These are phyloP conservation scores for Candida ovalis DNA, from an alignment of 805 yeast genomes.

Conservation along the genomic window DNA sequence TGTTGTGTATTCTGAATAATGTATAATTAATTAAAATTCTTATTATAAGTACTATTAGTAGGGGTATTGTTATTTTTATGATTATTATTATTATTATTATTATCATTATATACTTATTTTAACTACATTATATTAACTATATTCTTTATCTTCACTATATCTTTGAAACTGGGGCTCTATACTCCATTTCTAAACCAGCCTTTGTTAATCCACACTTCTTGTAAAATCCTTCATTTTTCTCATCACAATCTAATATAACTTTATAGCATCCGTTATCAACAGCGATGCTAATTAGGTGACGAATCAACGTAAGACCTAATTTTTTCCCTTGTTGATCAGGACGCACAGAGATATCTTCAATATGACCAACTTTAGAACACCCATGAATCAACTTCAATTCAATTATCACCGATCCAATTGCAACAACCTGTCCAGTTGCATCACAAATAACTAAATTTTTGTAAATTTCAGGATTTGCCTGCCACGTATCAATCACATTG, in stretches of 20 bases:
- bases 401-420: slow-evolving; percentile 76
- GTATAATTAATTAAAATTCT: background rate
- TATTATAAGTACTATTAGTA: no score
- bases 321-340: slow-evolving; percentile 75
- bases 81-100: slow-evolving; percentile 5
- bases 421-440: slow-evolving; percentile 54
- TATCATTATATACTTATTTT: no score
- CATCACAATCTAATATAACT: slow-evolving; percentile 83
- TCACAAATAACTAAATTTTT: slow-evolving; percentile 67
- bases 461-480: slow-evolving; percentile 47
- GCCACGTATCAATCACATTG: slow-evolving; percentile 57
- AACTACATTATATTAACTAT: no score
- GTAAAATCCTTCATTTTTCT: slow-evolving; percentile 78
- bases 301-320: slow-evolving; percentile 68
- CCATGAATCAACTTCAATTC: slow-evolving; percentile 83
- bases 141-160: no score
- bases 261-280: slow-evolving; percentile 70
- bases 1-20: background rate
- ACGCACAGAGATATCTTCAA: slow-evolving; percentile 89
- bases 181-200: slow-evolving; percentile 70
- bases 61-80: background rate
- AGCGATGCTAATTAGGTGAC: slow-evolving; percentile 57
- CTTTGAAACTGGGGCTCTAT: slow-evolving; percentile 36
- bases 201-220: slow-evolving; percentile 76
- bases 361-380: slow-evolving; percentile 86